phyloP scores from a whole-genome alignment of 495 filamentous ascomycete species.

The Aspergillus bertholletiae region DNA sequence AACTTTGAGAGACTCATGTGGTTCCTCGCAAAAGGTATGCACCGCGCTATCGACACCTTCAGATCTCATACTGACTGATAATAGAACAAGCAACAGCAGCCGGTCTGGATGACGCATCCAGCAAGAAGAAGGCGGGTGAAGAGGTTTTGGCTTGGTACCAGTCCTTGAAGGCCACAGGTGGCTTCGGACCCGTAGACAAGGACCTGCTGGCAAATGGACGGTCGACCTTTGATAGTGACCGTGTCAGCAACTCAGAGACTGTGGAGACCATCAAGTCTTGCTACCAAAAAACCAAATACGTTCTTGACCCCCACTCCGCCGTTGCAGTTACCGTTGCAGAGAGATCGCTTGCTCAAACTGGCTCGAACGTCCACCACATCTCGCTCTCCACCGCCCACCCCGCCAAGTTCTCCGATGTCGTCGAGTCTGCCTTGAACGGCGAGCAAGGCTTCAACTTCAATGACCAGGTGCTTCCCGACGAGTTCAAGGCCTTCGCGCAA shows the following conservation, averaged over 20 bases:
- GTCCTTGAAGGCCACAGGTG: constrained; percentile 70
- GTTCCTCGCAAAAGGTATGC: constrained; percentile 46
- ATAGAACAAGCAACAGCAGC: constrained; percentile 45
- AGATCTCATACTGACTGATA: not conserved
- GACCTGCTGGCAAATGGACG: constrained; percentile 63
- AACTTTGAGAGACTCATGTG: constrained; percentile 98
- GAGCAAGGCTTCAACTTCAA: constrained; percentile 64
- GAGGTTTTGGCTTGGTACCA: constrained; percentile 71
- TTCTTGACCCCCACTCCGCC: constrained; percentile 89
- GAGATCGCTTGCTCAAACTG: constrained; percentile 55
- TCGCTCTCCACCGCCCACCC: constrained; percentile 89
- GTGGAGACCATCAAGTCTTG: constrained; percentile 64
- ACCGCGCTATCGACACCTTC: not conserved
- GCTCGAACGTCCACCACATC: constrained; percentile 57
- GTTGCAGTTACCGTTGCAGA: constrained; percentile 73
- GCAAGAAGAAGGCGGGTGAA: constrained; percentile 35
- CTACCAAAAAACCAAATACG: constrained; percentile 57
- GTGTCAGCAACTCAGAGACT: constrained; percentile 77
- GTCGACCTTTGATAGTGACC: constrained; percentile 73
- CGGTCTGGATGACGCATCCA: not conserved
- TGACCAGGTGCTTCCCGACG: constrained; percentile 67
- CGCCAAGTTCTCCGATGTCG: constrained; percentile 83
- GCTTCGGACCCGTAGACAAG: constrained; percentile 65
- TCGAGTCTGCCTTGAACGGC: constrained; percentile 67
- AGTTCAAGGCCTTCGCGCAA: constrained; percentile 71